Conservation (phyloP, 2,329 filamentous ascomycete species). For the Ceratocystiopsis sp. region DNA sequence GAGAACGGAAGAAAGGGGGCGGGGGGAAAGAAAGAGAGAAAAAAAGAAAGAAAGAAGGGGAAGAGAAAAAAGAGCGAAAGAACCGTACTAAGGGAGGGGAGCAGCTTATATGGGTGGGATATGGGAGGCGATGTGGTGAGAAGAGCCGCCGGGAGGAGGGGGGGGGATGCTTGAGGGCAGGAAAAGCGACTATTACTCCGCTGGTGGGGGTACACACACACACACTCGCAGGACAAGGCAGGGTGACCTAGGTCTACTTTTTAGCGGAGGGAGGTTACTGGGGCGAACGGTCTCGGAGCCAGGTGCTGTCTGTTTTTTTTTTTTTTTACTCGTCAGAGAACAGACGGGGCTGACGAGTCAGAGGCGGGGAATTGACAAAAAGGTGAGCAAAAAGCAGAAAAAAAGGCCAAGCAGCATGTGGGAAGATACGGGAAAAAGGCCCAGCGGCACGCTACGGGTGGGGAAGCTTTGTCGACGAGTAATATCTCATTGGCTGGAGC, state of each 20-base stretch:
- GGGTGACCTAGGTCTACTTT: not conserved
- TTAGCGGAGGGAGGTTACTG: conserved; percentile 4
- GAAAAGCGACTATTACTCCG: not conserved
- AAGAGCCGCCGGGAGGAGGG: not conserved
- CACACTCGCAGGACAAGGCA: not conserved
- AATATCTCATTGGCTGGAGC: too few relatives aligned
- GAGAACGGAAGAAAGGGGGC: conserved; percentile 8
- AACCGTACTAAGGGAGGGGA: conserved; percentile 9
- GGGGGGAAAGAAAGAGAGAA: conserved; percentile 7
- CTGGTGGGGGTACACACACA: conserved; percentile 1
- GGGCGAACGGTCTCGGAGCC: conserved; percentile 10
- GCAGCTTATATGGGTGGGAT: conserved; percentile 6
- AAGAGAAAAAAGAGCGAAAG: conserved; percentile 3
- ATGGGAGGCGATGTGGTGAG: not conserved
- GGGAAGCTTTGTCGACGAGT: conserved; percentile 1
- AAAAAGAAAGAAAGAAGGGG: not conserved
- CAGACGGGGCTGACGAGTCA: conserved; percentile 8
- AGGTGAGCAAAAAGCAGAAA: not conserved
- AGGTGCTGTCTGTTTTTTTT: not conserved
- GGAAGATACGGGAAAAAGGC: too few relatives aligned
- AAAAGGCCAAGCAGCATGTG: conserved; percentile 1
- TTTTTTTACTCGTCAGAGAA: not conserved
- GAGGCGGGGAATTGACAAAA: conserved; percentile 11
- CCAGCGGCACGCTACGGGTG: conserved; percentile 3
- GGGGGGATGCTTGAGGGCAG: not conserved